phyloP scores from a whole-genome alignment of 257 asterid genomes.

The Cruciata laevipes region DNA sequence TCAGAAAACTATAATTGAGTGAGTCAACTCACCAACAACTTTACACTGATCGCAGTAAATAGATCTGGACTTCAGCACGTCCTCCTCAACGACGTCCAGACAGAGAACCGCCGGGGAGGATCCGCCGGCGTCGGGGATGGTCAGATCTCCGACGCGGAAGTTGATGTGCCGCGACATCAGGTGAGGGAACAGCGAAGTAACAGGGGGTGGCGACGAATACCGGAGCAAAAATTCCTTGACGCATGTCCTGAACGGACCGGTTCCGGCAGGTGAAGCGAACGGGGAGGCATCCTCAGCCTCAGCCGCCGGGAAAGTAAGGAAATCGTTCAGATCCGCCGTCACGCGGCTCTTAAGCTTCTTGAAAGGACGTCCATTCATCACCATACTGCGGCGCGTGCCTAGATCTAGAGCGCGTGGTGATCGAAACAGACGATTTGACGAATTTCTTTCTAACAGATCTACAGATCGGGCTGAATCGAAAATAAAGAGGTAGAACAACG shows the following conservation, averaged over 20 bases:
- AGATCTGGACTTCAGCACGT: slow-evolving; percentile 84
- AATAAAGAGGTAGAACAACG: neutral
- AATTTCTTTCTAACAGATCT: neutral
- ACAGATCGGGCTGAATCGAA: neutral
- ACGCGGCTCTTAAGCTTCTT: slow-evolving; percentile 71
- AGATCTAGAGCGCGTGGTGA: slow-evolving; percentile 10
- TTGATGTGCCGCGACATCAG: slow-evolving; percentile 82
- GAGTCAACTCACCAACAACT: slow-evolving; percentile 86
- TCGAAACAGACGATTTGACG: neutral
- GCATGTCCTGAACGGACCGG: slow-evolving; percentile 52
- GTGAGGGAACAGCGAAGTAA: slow-evolving; percentile 73
- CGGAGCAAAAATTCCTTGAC: slow-evolving; percentile 45
- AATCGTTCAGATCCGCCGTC: slow-evolving; percentile 65
- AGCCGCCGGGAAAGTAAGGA: slow-evolving; percentile 53
- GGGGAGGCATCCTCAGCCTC: slow-evolving; percentile 19
- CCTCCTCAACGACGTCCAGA: slow-evolving; percentile 89
- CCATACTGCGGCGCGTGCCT: slow-evolving; percentile 39
- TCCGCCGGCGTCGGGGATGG: slow-evolving; percentile 40
- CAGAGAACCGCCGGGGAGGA: slow-evolving; percentile 46
- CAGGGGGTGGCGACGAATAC: slow-evolving; percentile 74
- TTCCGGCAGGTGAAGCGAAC: slow-evolving; percentile 17
- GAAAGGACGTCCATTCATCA: slow-evolving; percentile 49
- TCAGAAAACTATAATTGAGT: slow-evolving; percentile 15
- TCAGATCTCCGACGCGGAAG: slow-evolving; percentile 68
- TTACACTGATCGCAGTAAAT: slow-evolving; percentile 97